phyloP scores from a whole-genome alignment of 1,284 basidiomycete species.

The Irpex lacteus region DNA sequence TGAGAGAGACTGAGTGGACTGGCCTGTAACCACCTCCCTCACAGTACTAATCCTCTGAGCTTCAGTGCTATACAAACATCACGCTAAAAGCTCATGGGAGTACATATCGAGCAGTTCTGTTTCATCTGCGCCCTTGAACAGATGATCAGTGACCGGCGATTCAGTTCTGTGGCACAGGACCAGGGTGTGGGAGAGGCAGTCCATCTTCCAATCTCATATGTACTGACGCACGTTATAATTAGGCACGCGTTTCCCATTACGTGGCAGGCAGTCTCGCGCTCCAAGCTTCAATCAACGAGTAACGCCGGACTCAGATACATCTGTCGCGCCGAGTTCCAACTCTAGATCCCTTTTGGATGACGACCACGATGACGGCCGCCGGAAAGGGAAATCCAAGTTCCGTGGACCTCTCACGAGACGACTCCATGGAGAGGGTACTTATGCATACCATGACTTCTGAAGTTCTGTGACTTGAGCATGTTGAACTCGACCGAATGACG shows the following conservation, averaged over 20 bases:
- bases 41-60: no score
- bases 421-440: background rate
- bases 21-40: no score
- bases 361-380: background rate
- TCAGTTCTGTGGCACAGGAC: background rate
- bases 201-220: background rate
- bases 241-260: background rate
- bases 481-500: background rate
- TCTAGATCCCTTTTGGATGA: background rate
- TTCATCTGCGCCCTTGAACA: background rate
- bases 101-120: background rate
- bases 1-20: no score
- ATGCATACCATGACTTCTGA: background rate
- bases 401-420: background rate
- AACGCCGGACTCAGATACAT: background rate
- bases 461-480: background rate
- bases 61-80: no score
- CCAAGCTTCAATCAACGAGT: background rate
- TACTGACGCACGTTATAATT: background rate
- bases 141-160: background rate
- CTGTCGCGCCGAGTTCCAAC: background rate
- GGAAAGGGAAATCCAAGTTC: background rate
- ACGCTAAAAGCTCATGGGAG: no score
- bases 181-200: background rate
- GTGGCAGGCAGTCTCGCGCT: background rate